phyloP scores from a whole-genome alignment of 2,329 filamentous ascomycete genomes.

The Chaetomium olivaceum region DNA sequence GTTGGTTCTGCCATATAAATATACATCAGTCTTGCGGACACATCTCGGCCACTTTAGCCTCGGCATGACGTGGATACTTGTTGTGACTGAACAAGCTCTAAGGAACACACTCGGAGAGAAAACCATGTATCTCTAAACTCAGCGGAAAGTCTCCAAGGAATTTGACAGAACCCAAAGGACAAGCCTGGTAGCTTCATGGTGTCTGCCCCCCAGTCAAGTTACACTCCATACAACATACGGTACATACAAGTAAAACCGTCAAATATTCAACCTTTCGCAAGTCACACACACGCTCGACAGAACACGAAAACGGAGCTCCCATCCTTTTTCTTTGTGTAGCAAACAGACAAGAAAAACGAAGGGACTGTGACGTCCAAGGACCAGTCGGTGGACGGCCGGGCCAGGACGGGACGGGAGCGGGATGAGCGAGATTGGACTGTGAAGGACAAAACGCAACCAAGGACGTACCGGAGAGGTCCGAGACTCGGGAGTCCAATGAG shows the following conservation, averaged over 20 bases:
- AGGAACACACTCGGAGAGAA: neutral
- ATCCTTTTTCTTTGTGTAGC: neutral
- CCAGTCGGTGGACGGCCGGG: conserved; percentile 3
- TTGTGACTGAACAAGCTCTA: neutral
- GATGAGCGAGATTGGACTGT: conserved; percentile 16
- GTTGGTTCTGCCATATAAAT: conserved; percentile 8
- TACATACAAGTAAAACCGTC: neutral
- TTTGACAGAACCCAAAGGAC: neutral
- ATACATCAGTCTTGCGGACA: conserved; percentile 16
- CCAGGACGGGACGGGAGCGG: conserved; percentile 17
- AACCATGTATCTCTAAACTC: neutral
- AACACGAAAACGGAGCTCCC: neutral
- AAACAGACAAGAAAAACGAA: neutral
- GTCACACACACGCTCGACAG: neutral
- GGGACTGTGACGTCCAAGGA: neutral
- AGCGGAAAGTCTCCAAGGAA: neutral
- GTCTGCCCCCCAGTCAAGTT: neutral
- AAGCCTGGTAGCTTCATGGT: neutral
- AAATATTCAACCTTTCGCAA: neutral
- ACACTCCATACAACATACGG: neutral
- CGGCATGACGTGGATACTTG: neutral
- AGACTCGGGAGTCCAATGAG: conserved; percentile 14
- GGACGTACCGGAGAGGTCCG: conserved; percentile 12
- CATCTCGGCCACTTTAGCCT: conserved; percentile 26
- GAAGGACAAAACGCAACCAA: conserved; percentile 12